Evolutionary conservation across 2,329 filamentous ascomycete species (phyloP), one percentile per base, ranked within the genome.

Genomic region (Clonostachys chloroleuca): DNA sequence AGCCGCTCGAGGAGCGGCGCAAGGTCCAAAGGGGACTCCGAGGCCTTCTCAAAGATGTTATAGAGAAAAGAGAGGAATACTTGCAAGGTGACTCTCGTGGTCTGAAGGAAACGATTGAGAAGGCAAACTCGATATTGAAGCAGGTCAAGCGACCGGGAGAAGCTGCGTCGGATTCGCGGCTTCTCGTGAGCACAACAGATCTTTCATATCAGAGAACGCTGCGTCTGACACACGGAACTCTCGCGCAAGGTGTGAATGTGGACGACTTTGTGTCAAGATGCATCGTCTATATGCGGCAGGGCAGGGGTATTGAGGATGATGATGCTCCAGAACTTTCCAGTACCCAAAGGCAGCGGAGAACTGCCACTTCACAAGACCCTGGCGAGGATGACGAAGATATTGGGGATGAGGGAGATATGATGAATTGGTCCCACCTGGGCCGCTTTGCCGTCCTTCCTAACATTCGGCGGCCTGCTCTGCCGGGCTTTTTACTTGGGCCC

Each of bases 191-290:
- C 52, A 84, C 89, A 1, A 88, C 89, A 6, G 91, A 96, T 53
- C 67, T 95, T 5, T 86, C 87, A 0, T 85, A 87, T 57, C 89
- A 88, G 56, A 91, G 90, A 61, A 86, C 89, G 0, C 75, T 86
- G 40, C 83, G 85, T 45, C 75, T 95, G 24, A 83, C 86, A 2
- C 75, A 89, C 33, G 91, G 91, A 7, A 86, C 86, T 56, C 71
- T 78, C 3, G 81, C 82, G 4, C 83, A 86, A 44, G 89, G 91
- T 8, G 71, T 99, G 18, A 92, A 97, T 59, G 77, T 95, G 0
- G 92, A 97, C 51, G 89, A 96, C 57, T 95, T 97, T 59, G 82
- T 97, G 13, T 87, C 88, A 1, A 95, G 95, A 65, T 92, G 87
- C 63, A 90, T 95, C 50, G 81, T 80, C 5, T 97, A 88, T 62